Percentiles rank a stretch among this genome's conserved stretches.
phyloP scores from a whole-genome alignment of 495 filamentous ascomycete genomes.

The Apiosordaria backusii region DNA sequence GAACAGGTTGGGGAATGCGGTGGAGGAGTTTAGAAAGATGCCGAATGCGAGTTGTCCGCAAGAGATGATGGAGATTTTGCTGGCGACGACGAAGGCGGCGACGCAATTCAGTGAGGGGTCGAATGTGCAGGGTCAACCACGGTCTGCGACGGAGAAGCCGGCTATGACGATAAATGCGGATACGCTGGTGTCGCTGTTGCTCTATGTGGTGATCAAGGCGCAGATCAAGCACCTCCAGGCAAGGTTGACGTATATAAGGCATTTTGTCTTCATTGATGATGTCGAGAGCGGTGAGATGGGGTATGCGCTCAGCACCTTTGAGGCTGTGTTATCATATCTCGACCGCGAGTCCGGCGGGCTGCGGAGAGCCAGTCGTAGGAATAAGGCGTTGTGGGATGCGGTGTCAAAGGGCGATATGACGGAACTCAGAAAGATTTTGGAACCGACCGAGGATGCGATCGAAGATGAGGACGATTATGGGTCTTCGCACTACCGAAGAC shows the following conservation, averaged over 20 bases:
- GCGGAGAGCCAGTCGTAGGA: slow-evolving; percentile 77
- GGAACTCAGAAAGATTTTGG: slow-evolving; percentile 74
- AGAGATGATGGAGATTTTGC: slow-evolving; percentile 86
- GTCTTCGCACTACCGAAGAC: slow-evolving; percentile 38
- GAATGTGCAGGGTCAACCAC: slow-evolving; percentile 16
- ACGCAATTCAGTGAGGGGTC: slow-evolving; percentile 55
- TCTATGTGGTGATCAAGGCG: slow-evolving; percentile 90
- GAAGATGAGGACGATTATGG: slow-evolving; percentile 44
- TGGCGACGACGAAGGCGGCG: slow-evolving; percentile 81
- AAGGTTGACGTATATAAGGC: slow-evolving; percentile 83
- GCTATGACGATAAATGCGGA: slow-evolving; percentile 90
- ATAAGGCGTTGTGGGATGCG: slow-evolving; percentile 86
- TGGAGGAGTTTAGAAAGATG: slow-evolving; percentile 89
- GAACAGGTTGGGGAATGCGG: slow-evolving; percentile 65
- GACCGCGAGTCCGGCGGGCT: slow-evolving; percentile 76
- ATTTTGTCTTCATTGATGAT: slow-evolving; percentile 95
- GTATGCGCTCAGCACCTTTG: slow-evolving; percentile 94
- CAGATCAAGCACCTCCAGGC: slow-evolving; percentile 87
- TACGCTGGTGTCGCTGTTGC: slow-evolving; percentile 84
- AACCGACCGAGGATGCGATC: slow-evolving; percentile 49
- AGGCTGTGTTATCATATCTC: slow-evolving; percentile 91
- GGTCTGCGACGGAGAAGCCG: slow-evolving; percentile 37
- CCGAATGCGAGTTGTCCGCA: slow-evolving; percentile 80
- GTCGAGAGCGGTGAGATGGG: slow-evolving; percentile 96
- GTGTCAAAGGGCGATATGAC: slow-evolving; percentile 68